Evolutionary conservation across 2,329 filamentous ascomycete species (phyloP), one percentile per base, ranked within the genome.

Genomic region (Chrysoporthe austroafricana): DNA sequence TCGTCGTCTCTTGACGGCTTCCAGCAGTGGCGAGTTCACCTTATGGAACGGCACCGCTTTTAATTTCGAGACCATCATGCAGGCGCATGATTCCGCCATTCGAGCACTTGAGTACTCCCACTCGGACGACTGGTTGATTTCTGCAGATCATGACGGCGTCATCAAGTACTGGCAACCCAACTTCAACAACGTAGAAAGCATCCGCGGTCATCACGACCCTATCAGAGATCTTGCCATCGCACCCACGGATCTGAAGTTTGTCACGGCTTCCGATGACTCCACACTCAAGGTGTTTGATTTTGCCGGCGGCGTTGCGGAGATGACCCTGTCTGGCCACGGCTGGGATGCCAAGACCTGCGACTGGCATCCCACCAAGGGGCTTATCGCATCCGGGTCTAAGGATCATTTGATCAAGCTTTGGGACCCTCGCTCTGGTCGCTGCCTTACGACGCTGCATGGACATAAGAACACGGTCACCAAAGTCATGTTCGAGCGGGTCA

Each of bases 81-180:
- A 97, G 83, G 95, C 95, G 50, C 95, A 98, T 79, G 95, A 97
- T 79, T 89, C 90, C 66, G 92, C 93, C 48, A 94, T 97, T 72
- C 88, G 93, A 73, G 90, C 91, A 11, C 84, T 94, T 58, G 88
- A 89, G 71, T 99, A 97, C 83, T 97, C 96, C 2, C 93, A 98
- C 79, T 96, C 92, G 74, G 93, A 97, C 76, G 96, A 99, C 80
- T 99, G 96, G 95, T 85, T 99, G 14, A 88, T 99, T 64, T 98
- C 96, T 8, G 94, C 93, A 64, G 96, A 98, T 76, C 94, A 98
- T 78, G 94, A 96, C 73, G 96, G 96, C 66, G 87, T 96, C 70
- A 91, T 99, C 80, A 98, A 98, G 81, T 99, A 99, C 81, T 98
- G 95, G 93, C 94, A 97, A 78, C 93, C 95, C 43, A 99, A 98